Base-by-base conservation (phyloP, 139 green algal genomes). In the Diplosphaera chodatii region DNA sequence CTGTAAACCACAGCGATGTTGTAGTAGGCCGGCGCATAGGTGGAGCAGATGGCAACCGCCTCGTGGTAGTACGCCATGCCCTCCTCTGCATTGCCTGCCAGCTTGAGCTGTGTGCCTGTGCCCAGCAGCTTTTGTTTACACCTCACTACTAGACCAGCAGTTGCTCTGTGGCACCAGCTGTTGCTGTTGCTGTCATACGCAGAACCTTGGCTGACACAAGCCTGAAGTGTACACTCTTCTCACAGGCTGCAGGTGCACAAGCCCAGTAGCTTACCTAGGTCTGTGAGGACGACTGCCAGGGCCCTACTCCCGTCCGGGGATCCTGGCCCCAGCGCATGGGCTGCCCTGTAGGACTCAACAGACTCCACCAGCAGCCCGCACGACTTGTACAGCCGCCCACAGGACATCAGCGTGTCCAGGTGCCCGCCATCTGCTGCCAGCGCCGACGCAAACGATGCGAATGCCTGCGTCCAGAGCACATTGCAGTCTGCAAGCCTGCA, bases 281-380 rank as follows among this genome's bases (percentile, higher is more conserved):
- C 93, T 22, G 86, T 97, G 2, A 96, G 82, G 37, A 91, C 84
- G 16, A 87, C 77, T 3, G 91, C 93, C 66, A 96, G 80, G 21
- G 77, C 83, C 32, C 91, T 75, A 29, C 69, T 63, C 4, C 83
- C 65, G 2, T 74, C 71, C 63, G 32, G 23, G 2, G 67, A 63
- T 16, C 62, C 4, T 27, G 62, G 62, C 67, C 68, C 10, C 21
- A 30, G 37, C 18, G 23, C 63, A 1, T 62, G 27, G 0, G 84
- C 88, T 4, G 33, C 63, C 1, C 71, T 65, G 32, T 86, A 73
- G 5, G 75, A 68, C 6, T 71, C 70, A 20, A 85, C 66, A 16
- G 85, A 74, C 37, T 93, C 86, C 10, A 72, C 30, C 63, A 94
- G 77, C 77, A 92, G 78, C 0, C 78, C 86, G 40, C 73, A 82